Conservation (phyloP, 2,329 filamentous ascomycete species). For the Aspergillus sojae region DNA sequence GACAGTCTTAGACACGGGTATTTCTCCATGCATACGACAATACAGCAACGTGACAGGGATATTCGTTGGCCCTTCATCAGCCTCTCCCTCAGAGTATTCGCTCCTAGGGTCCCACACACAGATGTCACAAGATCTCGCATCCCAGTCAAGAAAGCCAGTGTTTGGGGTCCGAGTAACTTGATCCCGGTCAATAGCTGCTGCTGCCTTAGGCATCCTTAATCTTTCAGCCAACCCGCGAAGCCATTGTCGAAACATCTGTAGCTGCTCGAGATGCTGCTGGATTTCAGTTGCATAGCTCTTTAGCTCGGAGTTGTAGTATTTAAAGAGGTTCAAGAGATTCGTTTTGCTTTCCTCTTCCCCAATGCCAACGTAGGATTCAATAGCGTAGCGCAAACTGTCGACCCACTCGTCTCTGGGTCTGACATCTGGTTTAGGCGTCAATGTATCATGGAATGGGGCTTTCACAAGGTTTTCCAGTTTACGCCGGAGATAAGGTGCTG, state of each 20-base stretch:
- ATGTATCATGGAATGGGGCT: background rate
- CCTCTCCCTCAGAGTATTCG: background rate
- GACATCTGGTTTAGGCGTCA: background rate
- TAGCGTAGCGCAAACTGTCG: background rate
- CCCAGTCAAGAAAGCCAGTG: background rate
- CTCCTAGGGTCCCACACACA: background rate
- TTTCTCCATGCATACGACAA: background rate
- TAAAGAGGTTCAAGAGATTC: background rate
- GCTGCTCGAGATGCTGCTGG: background rate
- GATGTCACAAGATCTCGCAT: background rate
- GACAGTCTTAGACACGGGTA: background rate
- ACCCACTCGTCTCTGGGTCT: background rate
- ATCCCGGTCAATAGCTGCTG: background rate
- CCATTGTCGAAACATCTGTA: background rate
- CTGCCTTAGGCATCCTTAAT: background rate
- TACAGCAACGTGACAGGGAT: background rate
- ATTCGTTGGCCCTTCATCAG: background rate
- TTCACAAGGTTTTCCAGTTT: background rate
- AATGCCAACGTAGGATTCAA: background rate
- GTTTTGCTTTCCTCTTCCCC: background rate
- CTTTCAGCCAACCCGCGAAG: background rate
- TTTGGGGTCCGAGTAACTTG: background rate
- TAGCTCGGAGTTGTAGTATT: background rate
- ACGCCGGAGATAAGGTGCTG: background rate
- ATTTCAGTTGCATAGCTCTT: background rate